Evolutionary conservation across 805 yeast species (phyloP), one percentile per base, ranked within the genome.

Genomic region (Yamadazyma ubonensis): DNA sequence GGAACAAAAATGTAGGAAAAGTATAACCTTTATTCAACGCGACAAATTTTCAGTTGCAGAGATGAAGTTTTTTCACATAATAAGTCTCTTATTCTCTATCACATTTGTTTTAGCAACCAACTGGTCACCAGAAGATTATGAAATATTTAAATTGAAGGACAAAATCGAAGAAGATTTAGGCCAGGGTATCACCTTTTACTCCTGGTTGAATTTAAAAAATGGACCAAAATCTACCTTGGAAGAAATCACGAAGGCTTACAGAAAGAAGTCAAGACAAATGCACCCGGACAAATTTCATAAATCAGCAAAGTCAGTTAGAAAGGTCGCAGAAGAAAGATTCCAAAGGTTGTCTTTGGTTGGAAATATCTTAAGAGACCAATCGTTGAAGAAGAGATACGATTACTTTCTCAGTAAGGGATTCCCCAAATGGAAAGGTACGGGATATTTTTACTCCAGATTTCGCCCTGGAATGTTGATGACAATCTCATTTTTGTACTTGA

Each of bases 321-420:
- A 77, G 46, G 56, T 61, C 16, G 85, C 83, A 4, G 81, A 76
- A 45, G 85, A 80, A 49, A 71, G 87, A 28, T 93, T 82, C 56
- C 87, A 91, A 52, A 69, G 91, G 20, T 73, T 93, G 26, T 85
- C 93, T 23, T 60, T 81, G 19, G 85, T 87, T 16, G 83, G 89
- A 23, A 78, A 84, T 53, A 81, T 90, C 40, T 68, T 90, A 34
- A 73, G 91, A 49, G 71, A 69, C 41, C 57, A 54, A 16, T 63
- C 75, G 17, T 76, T 78, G 39, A 71, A 71, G 42, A 77, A 81
- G 46, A 72, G 88, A 6, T 93, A 93, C 59, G 98, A 93, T 60
- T 89, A 79, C 59, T 93, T 86, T 62, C 67, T 86, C 39, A 70
- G 76, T 30, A 75, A 78, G 50, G 97, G 98, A 6, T 91, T 93